Base-by-base conservation (phyloP, 176 grass and related monocot species). In the Avena sativa region DNA sequence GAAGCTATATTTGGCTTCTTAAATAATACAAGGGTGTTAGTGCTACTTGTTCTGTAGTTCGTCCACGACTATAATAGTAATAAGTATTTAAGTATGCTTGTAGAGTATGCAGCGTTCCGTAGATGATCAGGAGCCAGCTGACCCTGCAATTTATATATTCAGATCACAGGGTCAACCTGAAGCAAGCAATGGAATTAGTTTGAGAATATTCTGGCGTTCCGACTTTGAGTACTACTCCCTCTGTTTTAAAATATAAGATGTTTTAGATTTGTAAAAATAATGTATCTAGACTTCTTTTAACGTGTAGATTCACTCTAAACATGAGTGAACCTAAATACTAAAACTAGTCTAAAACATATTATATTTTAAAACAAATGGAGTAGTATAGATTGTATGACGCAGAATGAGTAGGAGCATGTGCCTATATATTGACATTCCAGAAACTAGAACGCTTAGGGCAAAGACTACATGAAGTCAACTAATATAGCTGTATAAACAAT, bases 401-500 rank as follows among this genome's bases (percentile, higher is more conserved):
- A 50, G 2, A 82, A 43, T 15, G 2, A 74, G 9, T 19, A 21
- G 43, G 51, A 36, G 7, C 17, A 70, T 84, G 17, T 38, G 81
- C 58, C 25, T 75, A 34, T 34, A 34, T 34, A 25, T 82, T 86
- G 79, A 79, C 73, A 55, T 87, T 91, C 66, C 38, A 74, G 56
- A 91, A 76, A 32, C 63, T 15, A 61, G 0, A 60, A 60, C 52
- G 8, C 12, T 73, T 51, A 21, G 44, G 56, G 53, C 67, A 74
- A 62, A 59, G 34, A 36, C 71, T 28, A 14, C 9, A 13, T 53
- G 47, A 84, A 84, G 80, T 67, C 85, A 76, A 50, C 75, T 79
- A 71, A 84, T 84, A 36, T 30, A 76, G 68, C 36, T 52, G 11
- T 8, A 5, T 87, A 80, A 87, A 84, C 81, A 87, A 75, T 5